Evolutionary conservation across 352 stramenopile species (phyloP), one percentile per base, ranked within the genome.

Genomic region (Phytophthora agathidicida): DNA sequence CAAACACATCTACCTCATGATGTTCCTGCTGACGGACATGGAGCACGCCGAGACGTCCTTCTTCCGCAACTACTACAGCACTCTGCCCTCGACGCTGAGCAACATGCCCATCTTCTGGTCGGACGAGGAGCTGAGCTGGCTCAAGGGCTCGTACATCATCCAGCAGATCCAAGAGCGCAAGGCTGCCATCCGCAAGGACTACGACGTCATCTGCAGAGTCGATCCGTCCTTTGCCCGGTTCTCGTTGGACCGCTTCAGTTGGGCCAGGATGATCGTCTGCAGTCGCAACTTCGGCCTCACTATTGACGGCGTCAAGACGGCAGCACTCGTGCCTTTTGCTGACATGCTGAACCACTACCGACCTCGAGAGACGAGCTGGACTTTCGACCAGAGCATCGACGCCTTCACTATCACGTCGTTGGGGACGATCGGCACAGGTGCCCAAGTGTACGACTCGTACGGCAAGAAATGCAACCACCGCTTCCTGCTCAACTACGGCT

Each of bases 291-390:
- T 99, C 86, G 97, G 97, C 0, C 73, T 99, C 24, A 93, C 98
- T 9, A 96, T 99, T 51, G 88, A 99, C 67, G 97, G 97, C 26
- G 68, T 99, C 60, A 97, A 98, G 69, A 99, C 96, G 11, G 96
- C 92, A 13, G 98, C 97, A 14, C 83, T 99, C 44, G 98, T 99
- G 36, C 98, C 98, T 0, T 99, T 99, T 70, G 97, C 96, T 20
- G 98, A 99, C 75, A 99, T 99, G 98, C 88, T 99, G 7, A 99
- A 99, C 80, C 98, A 99, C 83, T 98, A 98, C 75, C 89, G 98
- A 0, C 98, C 98, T 3, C 84, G 97, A 30, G 96, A 99, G 71
- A 99, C 98, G 9, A 98, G 86, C 68, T 97, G 89, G 89, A 95
- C 86, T 16, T 97, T 93, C 53, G 86, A 95, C 60, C 77, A 93